phyloP scores from a whole-genome alignment of 768 basidiomycete species.

The Panellus pusillus region DNA sequence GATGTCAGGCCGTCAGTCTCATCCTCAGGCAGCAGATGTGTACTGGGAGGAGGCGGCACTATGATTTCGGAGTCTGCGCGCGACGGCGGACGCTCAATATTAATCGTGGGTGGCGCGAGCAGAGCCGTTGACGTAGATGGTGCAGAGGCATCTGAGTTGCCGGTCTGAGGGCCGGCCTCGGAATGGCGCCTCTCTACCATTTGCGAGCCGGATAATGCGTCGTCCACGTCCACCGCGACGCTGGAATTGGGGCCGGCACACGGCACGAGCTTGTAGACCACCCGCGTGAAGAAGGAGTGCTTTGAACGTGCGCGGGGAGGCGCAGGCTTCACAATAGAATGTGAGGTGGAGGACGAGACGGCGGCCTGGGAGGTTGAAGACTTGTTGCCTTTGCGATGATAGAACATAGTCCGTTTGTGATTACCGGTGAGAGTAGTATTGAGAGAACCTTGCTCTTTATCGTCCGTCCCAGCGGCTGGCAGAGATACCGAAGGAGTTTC shows the following conservation, averaged over 20 bases:
- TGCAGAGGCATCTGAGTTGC: slow-evolving; percentile 9
- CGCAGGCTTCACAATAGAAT: slow-evolving; percentile 33
- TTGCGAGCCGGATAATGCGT: slow-evolving; percentile 18
- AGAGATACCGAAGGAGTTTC: slow-evolving; percentile 18
- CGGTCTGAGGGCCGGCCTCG: slow-evolving; percentile 16
- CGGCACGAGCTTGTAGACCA: slow-evolving; percentile 37
- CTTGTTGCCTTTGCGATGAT: slow-evolving; percentile 40
- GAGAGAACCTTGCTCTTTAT: slow-evolving; percentile 43
- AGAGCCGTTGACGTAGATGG: slow-evolving; percentile 10
- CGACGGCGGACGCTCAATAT: slow-evolving; percentile 28
- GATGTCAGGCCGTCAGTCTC: slow-evolving; percentile 90
- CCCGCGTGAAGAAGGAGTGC: slow-evolving; percentile 33
- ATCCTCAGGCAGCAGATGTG: slow-evolving; percentile 49
- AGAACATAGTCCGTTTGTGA: slow-evolving; percentile 40
- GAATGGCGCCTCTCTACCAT: slow-evolving; percentile 20
- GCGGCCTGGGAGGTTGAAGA: slow-evolving; percentile 35
- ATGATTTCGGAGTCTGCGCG: slow-evolving; percentile 29
- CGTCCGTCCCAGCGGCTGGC: slow-evolving; percentile 24
- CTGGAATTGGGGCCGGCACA: slow-evolving; percentile 31
- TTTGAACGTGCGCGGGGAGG: slow-evolving; percentile 19
- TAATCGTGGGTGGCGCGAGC: slow-evolving; percentile 23
- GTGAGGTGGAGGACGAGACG: slow-evolving; percentile 32
- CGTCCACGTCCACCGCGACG: slow-evolving; percentile 20
- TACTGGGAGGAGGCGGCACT: slow-evolving; percentile 17
- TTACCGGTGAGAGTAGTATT: slow-evolving; percentile 38